A percentile compares a stretch with the other conserved stretches of the same genome.
These are phyloP conservation scores for Arthrobotrys sinensis DNA, from an alignment of 2,329 filamentous ascomycete genomes.

Conservation along the genomic window DNA sequence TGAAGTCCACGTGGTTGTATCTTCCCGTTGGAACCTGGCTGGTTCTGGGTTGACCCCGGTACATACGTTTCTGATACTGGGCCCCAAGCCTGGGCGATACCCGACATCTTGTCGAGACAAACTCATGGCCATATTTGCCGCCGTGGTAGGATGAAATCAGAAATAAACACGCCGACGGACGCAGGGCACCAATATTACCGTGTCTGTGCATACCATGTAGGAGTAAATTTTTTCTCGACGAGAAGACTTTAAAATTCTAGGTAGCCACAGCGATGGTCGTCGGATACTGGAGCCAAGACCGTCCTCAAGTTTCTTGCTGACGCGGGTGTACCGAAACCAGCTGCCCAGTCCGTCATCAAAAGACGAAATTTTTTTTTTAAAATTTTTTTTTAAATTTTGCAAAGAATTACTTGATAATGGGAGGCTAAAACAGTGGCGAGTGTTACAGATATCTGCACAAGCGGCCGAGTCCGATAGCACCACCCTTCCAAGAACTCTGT, in stretches of 20 bases:
- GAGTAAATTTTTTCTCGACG: slow-evolving; percentile 15
- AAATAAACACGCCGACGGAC: slow-evolving; percentile 18
- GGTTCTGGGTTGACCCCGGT: slow-evolving; percentile 41
- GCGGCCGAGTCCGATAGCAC: slow-evolving; percentile 46
- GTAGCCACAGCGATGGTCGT: slow-evolving; percentile 19
- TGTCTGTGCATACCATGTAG: slow-evolving; percentile 31
- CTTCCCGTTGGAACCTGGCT: slow-evolving; percentile 58
- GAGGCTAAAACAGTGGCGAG: slow-evolving; percentile 54
- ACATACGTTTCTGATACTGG: slow-evolving; percentile 24
- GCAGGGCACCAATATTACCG: slow-evolving; percentile 26
- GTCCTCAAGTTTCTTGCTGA: slow-evolving; percentile 19
- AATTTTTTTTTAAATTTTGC: too few species aligned
- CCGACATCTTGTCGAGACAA: background rate
- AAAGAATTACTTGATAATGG: slow-evolving; percentile 51
- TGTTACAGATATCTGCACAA: slow-evolving; percentile 27
- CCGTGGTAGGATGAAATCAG: slow-evolving; percentile 1
- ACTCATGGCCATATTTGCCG: slow-evolving; percentile 10
- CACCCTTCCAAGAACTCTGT: background rate
- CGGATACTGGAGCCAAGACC: slow-evolving; percentile 23
- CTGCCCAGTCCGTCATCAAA: too few species aligned
- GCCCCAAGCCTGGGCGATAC: slow-evolving; percentile 27
- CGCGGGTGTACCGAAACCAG: slow-evolving; percentile 25
- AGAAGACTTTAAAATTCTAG: slow-evolving; percentile 25
- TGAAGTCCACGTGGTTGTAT: slow-evolving; percentile 60
- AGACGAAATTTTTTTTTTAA: slow-evolving; percentile 35